Base-by-base conservation (phyloP, 139 green algal genomes). In the Coelastrella sp. region DNA sequence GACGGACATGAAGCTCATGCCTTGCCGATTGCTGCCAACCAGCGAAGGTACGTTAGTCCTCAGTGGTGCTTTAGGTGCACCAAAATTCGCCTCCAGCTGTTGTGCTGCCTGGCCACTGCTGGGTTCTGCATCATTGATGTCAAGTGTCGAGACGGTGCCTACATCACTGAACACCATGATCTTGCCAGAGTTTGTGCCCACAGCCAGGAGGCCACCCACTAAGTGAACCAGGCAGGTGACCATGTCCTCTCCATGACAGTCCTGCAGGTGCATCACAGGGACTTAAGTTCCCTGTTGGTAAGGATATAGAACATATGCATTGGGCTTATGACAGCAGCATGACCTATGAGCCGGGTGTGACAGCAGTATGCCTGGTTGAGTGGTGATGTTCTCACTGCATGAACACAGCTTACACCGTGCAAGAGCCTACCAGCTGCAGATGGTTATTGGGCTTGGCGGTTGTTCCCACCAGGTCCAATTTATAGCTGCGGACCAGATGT, bases 191-290 rank as follows among this genome's bases (percentile, higher is more conserved):
- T n/a, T 80, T 56, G 87, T 91, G 14, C 87, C 87, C 14, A 82
- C n/a, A n/a, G 79, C 87, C 60, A 91, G 61, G 49, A 91, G n/a
- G 20, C 87, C 66, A 6, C 87, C 87, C 11, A 91, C 87, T 1
- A 91, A 78, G 78, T 81, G 82, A 7, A 68, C 10, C 1, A 91
- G 49, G 78, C 78, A 87, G n/a, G 78, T 91, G 63, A 91, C 4
- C 15, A 22, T 12, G 0, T 7, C 20, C 22, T 60, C 27, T 15
- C 74, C 74, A 10, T 35, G n/a, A 17, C 22, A 22, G 12, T 90
- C 85, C 85, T 90, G 85, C 70, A 49, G 35, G 35, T 49, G 3
- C 35, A 49, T 3, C 35, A 49, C 35, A 49, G 35, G 35, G 35
- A 49, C 35, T 49, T 49, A 49, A 49, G 35, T 49, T 49, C 3